Conservation (phyloP, 768 basidiomycete species). For the Terana coerulea region DNA sequence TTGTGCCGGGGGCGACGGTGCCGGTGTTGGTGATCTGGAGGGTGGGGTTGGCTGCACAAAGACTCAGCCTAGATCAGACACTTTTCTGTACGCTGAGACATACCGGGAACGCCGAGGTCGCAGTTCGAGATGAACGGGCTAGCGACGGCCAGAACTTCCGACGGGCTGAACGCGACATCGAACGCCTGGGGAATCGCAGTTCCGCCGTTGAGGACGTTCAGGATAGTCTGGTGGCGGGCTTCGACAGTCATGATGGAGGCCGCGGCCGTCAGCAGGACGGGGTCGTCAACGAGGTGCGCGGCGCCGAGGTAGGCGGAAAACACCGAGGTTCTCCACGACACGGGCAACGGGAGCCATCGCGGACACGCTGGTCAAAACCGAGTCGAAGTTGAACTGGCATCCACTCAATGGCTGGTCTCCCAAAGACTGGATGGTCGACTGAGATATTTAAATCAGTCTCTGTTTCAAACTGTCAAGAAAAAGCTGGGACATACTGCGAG, state of each 20-base stretch:
- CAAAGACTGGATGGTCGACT: constrained; percentile 49
- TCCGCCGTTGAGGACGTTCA: constrained; percentile 65
- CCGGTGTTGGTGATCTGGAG: constrained; percentile 64
- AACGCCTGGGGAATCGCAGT: constrained; percentile 64
- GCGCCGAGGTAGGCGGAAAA: constrained; percentile 75
- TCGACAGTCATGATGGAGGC: constrained; percentile 76
- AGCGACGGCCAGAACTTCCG: constrained; percentile 69
- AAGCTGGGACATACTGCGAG: constrained; percentile 39
- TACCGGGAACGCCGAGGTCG: constrained; percentile 53
- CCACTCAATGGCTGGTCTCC: constrained; percentile 49
- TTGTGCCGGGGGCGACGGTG: constrained; percentile 51
- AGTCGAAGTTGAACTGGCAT: constrained; percentile 69
- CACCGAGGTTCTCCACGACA: constrained; percentile 72
- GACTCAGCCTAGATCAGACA: not conserved
- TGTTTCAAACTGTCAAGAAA: too few species aligned
- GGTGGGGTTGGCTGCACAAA: constrained; percentile 49
- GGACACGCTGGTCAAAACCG: constrained; percentile 57
- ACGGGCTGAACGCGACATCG: constrained; percentile 67
- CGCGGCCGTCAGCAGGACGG: constrained; percentile 58
- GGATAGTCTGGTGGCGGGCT: constrained; percentile 76
- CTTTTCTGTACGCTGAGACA: constrained; percentile 12
- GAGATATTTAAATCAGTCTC: not conserved
- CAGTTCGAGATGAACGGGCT: constrained; percentile 68
- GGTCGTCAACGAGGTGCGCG: constrained; percentile 57
- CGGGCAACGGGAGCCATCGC: constrained; percentile 73